Evolutionary conservation across 371 early-diverging fungal genomes (phyloP).

Genomic region (Massospora cicadina): DNA sequence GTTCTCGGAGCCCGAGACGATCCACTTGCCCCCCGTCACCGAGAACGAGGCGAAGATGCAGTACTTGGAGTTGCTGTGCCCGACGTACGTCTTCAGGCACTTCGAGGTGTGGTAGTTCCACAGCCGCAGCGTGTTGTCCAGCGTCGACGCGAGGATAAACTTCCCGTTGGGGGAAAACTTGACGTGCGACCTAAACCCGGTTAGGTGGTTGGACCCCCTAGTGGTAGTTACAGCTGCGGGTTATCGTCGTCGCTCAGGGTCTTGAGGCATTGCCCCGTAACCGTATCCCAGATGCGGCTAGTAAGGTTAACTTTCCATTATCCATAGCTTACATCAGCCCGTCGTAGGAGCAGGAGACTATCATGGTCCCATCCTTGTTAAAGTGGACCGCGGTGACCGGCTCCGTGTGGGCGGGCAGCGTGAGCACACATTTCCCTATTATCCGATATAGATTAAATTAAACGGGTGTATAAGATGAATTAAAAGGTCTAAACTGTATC

Average conservation of each 20-base stretch:
- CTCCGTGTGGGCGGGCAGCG: slow-evolving; percentile 87
- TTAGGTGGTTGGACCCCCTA: background rate
- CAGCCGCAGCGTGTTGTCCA: slow-evolving; percentile 81
- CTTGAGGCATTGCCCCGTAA: slow-evolving; percentile 88
- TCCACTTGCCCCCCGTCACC: slow-evolving; percentile 88
- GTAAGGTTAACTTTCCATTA: background rate
- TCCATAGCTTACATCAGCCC: slow-evolving; percentile 62
- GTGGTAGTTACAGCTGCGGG: slow-evolving; percentile 62
- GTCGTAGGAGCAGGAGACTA: slow-evolving; percentile 87
- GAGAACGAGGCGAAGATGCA: slow-evolving; percentile 86
- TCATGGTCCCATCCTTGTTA: slow-evolving; percentile 90
- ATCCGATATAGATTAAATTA: slow-evolving; percentile 6
- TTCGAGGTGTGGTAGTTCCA: slow-evolving; percentile 89
- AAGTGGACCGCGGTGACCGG: slow-evolving; percentile 92
- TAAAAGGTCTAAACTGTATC: background rate
- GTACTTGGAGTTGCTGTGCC: slow-evolving; percentile 78
- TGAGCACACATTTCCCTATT: slow-evolving; percentile 72
- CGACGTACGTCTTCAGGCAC: slow-evolving; percentile 82
- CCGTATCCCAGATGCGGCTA: slow-evolving; percentile 93
- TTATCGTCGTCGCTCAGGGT: slow-evolving; percentile 86
- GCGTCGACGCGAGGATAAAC: slow-evolving; percentile 84
- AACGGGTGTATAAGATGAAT: background rate
- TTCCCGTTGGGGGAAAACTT: slow-evolving; percentile 97
- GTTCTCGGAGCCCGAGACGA: slow-evolving; percentile 92
- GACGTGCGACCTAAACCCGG: slow-evolving; percentile 56